Evolutionary conservation across 768 basidiomycete genomes (phyloP).

Genomic region (Trametes maxima): DNA sequence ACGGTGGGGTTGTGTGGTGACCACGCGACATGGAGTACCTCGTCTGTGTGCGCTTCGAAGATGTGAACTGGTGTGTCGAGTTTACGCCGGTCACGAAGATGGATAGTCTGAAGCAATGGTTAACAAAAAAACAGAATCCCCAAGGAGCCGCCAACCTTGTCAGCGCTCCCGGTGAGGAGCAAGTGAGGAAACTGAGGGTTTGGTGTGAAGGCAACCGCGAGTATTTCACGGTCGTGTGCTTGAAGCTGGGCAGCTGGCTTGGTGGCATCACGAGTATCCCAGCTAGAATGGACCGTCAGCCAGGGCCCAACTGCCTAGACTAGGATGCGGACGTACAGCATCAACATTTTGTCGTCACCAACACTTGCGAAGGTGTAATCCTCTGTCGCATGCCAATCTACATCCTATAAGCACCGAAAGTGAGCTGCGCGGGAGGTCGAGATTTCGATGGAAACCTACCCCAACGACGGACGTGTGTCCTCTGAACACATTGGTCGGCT

Average conservation of each 20-base stretch:
- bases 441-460: slow-evolving; percentile 48
- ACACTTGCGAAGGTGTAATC: slow-evolving; percentile 92
- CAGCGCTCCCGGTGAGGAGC: slow-evolving; percentile 88
- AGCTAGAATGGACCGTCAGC: slow-evolving; percentile 48
- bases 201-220: slow-evolving; percentile 90
- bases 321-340: slow-evolving; percentile 64
- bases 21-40: slow-evolving; percentile 93
- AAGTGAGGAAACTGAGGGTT: slow-evolving; percentile 62
- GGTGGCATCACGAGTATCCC: slow-evolving; percentile 83
- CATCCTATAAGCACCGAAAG: slow-evolving; percentile 62
- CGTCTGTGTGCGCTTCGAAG: slow-evolving; percentile 93
- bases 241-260: slow-evolving; percentile 74
- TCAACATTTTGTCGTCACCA: slow-evolving; percentile 92
- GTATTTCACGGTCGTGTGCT: slow-evolving; percentile 90
- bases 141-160: slow-evolving; percentile 62
- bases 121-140: slow-evolving; percentile 1
- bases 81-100: slow-evolving; percentile 82
- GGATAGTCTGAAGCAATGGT: slow-evolving; percentile 62
- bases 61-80: slow-evolving; percentile 80
- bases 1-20: slow-evolving; percentile 91
- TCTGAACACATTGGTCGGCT: slow-evolving; percentile 80
- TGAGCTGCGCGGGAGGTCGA: not conserved
- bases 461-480: slow-evolving; percentile 94
- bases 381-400: slow-evolving; percentile 89
- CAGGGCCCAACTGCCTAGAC: not conserved